Conservation (phyloP, 257 asterid genomes). For the Solanum etuberosum region DNA sequence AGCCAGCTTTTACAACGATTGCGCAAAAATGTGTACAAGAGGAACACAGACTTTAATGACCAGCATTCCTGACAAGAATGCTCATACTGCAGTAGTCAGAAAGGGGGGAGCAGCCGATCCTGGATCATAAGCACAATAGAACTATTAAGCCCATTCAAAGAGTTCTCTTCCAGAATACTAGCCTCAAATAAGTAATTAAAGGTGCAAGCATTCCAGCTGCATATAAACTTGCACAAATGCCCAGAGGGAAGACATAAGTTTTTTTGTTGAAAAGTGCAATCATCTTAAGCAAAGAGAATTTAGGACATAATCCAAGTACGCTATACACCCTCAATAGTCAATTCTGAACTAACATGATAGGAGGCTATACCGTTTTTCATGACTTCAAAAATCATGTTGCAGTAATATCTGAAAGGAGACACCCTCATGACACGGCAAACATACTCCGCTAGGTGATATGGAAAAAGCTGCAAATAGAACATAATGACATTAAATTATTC, state of each 20-base stretch:
- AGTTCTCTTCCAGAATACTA: background rate
- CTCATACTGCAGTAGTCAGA: background rate
- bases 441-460: conserved; percentile 95
- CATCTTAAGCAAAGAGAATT: background rate
- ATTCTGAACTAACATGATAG: background rate
- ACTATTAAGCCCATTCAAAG: background rate
- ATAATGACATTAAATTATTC: background rate
- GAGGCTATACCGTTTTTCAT: conserved; percentile 78
- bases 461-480: conserved; percentile 68
- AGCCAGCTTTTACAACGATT: background rate
- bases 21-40: background rate
- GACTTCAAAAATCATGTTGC: conserved; percentile 94
- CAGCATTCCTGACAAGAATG: background rate
- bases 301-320: background rate
- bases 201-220: background rate
- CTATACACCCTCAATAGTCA: background rate
- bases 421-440: conserved; percentile 97
- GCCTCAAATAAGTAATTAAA: background rate
- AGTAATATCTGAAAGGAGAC: conserved; percentile 96
- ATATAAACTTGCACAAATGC: background rate
- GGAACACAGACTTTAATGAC: background rate
- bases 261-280: background rate
- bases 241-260: background rate
- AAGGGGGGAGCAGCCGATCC: background rate
- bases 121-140: background rate